phyloP scores from a whole-genome alignment of 2,329 filamentous ascomycete species.

The Trichothecium roseum region DNA sequence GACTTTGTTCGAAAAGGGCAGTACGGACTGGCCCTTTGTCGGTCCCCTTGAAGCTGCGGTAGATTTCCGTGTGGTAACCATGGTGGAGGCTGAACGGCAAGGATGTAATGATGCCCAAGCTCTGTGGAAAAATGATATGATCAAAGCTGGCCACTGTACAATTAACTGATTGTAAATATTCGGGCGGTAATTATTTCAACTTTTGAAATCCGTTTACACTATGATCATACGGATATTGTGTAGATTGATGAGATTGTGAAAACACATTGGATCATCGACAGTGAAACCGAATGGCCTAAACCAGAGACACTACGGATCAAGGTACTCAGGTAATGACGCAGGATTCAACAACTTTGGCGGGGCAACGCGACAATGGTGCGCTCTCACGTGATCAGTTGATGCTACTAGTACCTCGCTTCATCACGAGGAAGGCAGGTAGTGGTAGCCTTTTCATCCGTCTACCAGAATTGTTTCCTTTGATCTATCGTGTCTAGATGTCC shows the following conservation, averaged over 20 bases:
- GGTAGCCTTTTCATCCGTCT: no score
- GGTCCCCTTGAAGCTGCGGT: conserved; percentile 25
- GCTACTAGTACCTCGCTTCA: no score
- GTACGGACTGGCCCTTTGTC: conserved; percentile 40
- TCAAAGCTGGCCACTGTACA: no score
- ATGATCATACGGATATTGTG: conserved; percentile 12
- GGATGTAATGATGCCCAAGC: background rate
- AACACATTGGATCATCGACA: no score
- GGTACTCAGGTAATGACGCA: conserved; percentile 1
- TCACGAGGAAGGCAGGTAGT: no score
- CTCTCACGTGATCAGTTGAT: conserved; percentile 3
- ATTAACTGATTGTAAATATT: no score
- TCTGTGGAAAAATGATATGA: background rate
- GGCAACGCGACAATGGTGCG: conserved; percentile 32
- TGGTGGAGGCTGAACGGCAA: conserved; percentile 15
- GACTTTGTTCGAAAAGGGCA: conserved; percentile 47
- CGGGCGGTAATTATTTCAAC: no score
- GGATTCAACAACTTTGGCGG: conserved; percentile 29
- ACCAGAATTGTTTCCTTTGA: no score
- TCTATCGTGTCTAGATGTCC: no score
- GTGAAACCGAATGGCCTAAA: background rate
- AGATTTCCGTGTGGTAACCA: conserved; percentile 42
- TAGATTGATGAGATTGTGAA: background rate
- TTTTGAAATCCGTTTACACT: background rate
- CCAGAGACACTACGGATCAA: background rate